These are phyloP conservation scores for Volvox reticuliferus DNA, from an alignment of 139 green algal genomes.

Conservation along the genomic window DNA sequence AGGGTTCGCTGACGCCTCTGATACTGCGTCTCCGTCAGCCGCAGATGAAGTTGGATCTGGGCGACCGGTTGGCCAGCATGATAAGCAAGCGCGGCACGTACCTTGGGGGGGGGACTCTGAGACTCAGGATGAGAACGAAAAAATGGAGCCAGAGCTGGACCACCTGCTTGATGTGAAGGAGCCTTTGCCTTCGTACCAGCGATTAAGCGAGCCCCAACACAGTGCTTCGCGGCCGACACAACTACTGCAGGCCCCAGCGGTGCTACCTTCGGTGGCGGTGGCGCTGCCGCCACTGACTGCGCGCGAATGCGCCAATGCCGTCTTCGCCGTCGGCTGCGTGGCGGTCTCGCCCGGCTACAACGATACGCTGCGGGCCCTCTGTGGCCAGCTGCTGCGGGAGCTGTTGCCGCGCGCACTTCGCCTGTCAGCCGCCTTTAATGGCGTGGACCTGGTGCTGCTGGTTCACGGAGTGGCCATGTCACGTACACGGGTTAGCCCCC, in stretches of 20 bases:
- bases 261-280: not conserved
- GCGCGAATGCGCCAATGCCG: constrained; percentile 28
- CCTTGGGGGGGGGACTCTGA: no score
- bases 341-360: not conserved
- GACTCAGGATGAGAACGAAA: no score
- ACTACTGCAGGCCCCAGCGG: not conserved
- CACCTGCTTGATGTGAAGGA: no score
- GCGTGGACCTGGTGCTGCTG: constrained; percentile 13
- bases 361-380: not conserved
- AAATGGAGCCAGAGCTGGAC: no score
- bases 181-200: no score
- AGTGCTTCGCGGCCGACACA: no score
- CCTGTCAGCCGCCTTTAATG: not conserved
- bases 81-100: no score
- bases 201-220: no score
- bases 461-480: not conserved
- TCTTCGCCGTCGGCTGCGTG: constrained; percentile 36
- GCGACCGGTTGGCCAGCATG: no score
- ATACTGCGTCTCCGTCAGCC: no score
- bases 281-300: not conserved
- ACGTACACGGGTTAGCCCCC: not conserved
- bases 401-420: not conserved
- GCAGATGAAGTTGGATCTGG: not conserved
- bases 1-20: not conserved
- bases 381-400: constrained; percentile 14